phyloP scores from a whole-genome alignment of 345 rosid species.

The Punica granatum region DNA sequence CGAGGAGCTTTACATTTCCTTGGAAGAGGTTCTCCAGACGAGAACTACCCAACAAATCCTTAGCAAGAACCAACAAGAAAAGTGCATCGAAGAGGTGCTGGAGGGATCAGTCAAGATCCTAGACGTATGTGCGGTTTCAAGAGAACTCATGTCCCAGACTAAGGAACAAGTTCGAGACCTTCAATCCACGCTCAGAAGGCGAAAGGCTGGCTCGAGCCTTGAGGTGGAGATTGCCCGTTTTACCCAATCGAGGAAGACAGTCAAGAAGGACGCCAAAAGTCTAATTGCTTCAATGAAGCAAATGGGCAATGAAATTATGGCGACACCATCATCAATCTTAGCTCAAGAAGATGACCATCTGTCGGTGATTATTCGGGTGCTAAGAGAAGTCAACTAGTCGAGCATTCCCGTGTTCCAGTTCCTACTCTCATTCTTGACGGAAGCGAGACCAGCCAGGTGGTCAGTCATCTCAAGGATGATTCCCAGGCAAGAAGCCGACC shows the following conservation, averaged over 20 bases:
- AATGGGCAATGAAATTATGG: slow-evolving; percentile 22
- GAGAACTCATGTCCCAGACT: slow-evolving; percentile 41
- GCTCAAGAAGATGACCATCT: slow-evolving; percentile 29
- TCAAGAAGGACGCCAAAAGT: slow-evolving; percentile 48
- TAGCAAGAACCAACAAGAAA: slow-evolving; percentile 19
- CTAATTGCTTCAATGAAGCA: slow-evolving; percentile 38
- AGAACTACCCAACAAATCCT: slow-evolving; percentile 45
- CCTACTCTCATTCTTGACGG: slow-evolving; percentile 35
- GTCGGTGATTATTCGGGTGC: slow-evolving; percentile 27
- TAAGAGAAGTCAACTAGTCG: slow-evolving; percentile 28
- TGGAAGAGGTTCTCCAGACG: slow-evolving; percentile 48
- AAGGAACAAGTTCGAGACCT: slow-evolving; percentile 48
- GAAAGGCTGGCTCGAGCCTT: slow-evolving; percentile 37
- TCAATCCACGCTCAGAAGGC: slow-evolving; percentile 50
- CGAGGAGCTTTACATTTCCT: slow-evolving; percentile 34
- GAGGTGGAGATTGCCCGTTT: slow-evolving; percentile 21
- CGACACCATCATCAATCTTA: slow-evolving; percentile 11
- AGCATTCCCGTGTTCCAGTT: slow-evolving; percentile 36
- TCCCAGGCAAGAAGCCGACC: slow-evolving; percentile 24
- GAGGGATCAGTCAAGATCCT: slow-evolving; percentile 55
- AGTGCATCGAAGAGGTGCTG: slow-evolving; percentile 39
- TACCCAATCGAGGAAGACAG: slow-evolving; percentile 37
- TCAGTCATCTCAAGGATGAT: slow-evolving; percentile 37
- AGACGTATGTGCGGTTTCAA: slow-evolving; percentile 47
- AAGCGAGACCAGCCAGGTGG: slow-evolving; percentile 36